A percentile compares a stretch with the other conserved stretches of the same genome.
These are phyloP conservation scores for Jamesozyma lodderae DNA, from an alignment of 805 yeast genomes.

Conservation along the genomic window DNA sequence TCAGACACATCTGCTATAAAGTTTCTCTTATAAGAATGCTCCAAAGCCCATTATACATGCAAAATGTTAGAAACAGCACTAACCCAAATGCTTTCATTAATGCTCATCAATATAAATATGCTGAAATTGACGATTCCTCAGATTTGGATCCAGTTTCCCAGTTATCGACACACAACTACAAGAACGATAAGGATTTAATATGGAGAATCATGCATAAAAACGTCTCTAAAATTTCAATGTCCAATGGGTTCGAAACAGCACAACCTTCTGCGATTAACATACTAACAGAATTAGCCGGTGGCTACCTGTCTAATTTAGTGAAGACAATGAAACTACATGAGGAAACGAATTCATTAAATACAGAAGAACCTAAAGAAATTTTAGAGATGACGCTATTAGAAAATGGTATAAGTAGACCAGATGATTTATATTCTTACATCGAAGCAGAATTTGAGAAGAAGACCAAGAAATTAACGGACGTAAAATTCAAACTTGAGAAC, in stretches of 20 bases:
- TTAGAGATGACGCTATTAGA: conserved; percentile 61
- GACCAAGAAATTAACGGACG: conserved; percentile 56
- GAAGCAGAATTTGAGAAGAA: conserved; percentile 66
- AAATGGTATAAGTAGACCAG: conserved; percentile 78
- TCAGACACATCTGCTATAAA: conserved; percentile 79
- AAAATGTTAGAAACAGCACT: conserved; percentile 9
- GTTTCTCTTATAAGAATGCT: conserved; percentile 80
- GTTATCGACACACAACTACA: conserved; percentile 54
- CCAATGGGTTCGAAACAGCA: conserved; percentile 81
- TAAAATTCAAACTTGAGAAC: conserved; percentile 53
- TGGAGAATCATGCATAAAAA: conserved; percentile 57
- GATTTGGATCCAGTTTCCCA: conserved; percentile 83
- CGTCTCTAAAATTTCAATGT: conserved; percentile 76
- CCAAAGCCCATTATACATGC: conserved; percentile 40
- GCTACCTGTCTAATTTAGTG: conserved; percentile 65
- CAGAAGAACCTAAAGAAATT: conserved; percentile 33
- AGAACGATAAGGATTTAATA: conserved; percentile 49
- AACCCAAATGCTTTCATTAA: conserved; percentile 15
- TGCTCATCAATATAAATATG: conserved; percentile 26
- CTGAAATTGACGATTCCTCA: conserved; percentile 44
- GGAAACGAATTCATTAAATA: conserved; percentile 45
- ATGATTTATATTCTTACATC: conserved; percentile 62
- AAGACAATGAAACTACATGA: conserved; percentile 59
- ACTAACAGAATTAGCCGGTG: conserved; percentile 75
- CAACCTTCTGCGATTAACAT: conserved; percentile 70